Conservation (phyloP, 805 yeast genomes). For the Ogataea methanolica region DNA sequence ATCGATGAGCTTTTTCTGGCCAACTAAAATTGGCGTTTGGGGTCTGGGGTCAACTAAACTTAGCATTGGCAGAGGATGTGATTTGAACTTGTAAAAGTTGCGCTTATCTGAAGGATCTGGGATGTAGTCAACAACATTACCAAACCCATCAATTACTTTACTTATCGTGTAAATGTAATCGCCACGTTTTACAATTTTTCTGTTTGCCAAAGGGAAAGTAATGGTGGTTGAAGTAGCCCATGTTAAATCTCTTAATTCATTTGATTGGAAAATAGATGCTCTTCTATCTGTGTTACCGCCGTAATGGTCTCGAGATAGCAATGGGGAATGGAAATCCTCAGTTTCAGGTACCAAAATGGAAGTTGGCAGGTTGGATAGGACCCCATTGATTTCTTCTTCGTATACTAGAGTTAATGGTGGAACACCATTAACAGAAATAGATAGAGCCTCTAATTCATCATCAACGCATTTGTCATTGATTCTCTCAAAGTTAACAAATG, state of each 20-base stretch:
- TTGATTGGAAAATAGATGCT: constrained; percentile 23
- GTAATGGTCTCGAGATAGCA: constrained; percentile 31
- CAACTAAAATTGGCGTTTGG: constrained; percentile 24
- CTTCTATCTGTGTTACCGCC: constrained; percentile 16
- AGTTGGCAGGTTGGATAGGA: constrained; percentile 24
- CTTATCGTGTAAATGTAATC: constrained; percentile 51
- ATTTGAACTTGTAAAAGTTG: constrained; percentile 41
- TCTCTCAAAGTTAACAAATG: constrained; percentile 36
- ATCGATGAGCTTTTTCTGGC: constrained; percentile 29
- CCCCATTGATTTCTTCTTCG: constrained; percentile 38
- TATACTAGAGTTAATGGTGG: constrained; percentile 68
- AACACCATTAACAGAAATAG: constrained; percentile 63
- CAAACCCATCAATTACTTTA: constrained; percentile 62
- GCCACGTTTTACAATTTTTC: constrained; percentile 37
- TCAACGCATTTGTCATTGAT: constrained; percentile 58
- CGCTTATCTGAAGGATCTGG: constrained; percentile 31
- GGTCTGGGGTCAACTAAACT: constrained; percentile 36
- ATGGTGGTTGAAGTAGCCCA: constrained; percentile 30
- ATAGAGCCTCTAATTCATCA: constrained; percentile 40
- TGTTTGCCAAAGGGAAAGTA: constrained; percentile 24
- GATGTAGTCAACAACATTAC: constrained; percentile 47
- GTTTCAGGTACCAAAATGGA: constrained; percentile 38
- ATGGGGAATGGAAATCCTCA: constrained; percentile 44
- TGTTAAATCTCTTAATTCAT: constrained; percentile 35
- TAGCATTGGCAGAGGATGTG: constrained; percentile 53